These are phyloP conservation scores for Trichosporon inkin DNA, from an alignment of 1,284 basidiomycete genomes.

Conservation along the genomic window DNA sequence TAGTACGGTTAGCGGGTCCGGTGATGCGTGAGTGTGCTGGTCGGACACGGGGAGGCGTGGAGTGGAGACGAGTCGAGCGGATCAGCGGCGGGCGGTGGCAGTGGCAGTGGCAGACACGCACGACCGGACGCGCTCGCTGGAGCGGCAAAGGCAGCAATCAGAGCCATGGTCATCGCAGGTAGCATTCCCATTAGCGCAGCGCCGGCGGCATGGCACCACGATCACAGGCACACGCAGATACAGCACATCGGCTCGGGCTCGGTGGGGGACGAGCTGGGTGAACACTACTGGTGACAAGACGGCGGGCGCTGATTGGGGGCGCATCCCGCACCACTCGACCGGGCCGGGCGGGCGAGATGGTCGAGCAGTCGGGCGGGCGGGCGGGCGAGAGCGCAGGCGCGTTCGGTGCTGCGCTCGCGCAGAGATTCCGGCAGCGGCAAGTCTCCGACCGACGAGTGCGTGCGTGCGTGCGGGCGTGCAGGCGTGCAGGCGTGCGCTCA, in stretches of 20 bases:
- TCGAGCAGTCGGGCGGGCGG: too few species aligned
- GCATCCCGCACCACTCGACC: neutral
- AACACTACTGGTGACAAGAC: neutral
- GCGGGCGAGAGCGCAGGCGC: neutral
- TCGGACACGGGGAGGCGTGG: neutral
- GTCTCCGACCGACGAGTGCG: neutral
- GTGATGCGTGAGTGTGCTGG: neutral
- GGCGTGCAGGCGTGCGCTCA: neutral
- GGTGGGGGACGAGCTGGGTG: neutral
- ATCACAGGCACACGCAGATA: neutral
- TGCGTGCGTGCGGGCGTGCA: neutral
- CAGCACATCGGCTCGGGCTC: neutral
- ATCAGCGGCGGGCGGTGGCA: neutral
- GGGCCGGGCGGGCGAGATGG: neutral
- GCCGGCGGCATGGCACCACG: neutral
- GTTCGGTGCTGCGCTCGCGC: neutral
- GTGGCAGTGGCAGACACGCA: neutral
- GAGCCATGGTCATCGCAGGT: too few species aligned
- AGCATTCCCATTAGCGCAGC: neutral
- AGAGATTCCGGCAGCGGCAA: constrained; percentile 9
- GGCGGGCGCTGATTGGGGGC: constrained; percentile 1
- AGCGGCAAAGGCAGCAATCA: neutral
- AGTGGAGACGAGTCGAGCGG: too few species aligned
- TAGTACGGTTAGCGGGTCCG: constrained; percentile 3
- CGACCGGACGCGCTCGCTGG: neutral